Conservation (phyloP, 2,329 filamentous ascomycete genomes). For the Pseudogymnoascus sp. region DNA sequence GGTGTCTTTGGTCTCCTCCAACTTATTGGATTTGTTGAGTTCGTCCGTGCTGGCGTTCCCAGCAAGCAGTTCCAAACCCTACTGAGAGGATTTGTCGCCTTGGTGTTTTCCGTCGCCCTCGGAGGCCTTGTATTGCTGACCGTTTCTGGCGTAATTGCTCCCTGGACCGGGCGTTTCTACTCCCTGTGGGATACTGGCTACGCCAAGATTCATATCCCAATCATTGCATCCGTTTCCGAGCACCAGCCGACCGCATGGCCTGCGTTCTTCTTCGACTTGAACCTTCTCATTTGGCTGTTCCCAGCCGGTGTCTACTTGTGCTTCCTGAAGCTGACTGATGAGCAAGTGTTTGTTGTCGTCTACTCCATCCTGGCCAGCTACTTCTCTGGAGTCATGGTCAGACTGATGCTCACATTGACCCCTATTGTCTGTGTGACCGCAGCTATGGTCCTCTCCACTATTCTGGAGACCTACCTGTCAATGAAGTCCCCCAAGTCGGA, state of each 20-base stretch:
- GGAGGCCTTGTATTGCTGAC: constrained; percentile 78
- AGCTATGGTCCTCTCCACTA: constrained; percentile 77
- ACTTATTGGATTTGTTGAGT: constrained; percentile 86
- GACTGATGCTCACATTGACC: constrained; percentile 94
- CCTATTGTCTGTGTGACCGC: constrained; percentile 93
- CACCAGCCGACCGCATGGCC: constrained; percentile 99
- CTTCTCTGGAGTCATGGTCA: constrained; percentile 98
- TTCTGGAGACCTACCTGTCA: constrained; percentile 79
- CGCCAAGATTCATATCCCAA: constrained; percentile 98
- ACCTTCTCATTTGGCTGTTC: constrained; percentile 98
- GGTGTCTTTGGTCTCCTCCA: constrained; percentile 95
- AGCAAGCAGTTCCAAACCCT: constrained; percentile 92
- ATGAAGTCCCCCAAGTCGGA: constrained; percentile 53
- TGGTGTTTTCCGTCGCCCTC: constrained; percentile 66
- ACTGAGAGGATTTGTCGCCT: constrained; percentile 66
- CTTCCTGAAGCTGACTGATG: constrained; percentile 87
- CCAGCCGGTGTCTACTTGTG: constrained; percentile 97
- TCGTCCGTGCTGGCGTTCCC: constrained; percentile 78
- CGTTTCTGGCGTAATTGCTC: constrained; percentile 83
- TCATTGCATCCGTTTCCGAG: constrained; percentile 98
- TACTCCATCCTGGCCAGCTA: constrained; percentile 96
- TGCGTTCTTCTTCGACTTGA: constrained; percentile 97
- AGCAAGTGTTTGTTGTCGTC: constrained; percentile 96
- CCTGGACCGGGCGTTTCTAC: constrained; percentile 98
- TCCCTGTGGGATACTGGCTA: constrained; percentile 98